Base-by-base conservation (phyloP, 352 stramenopile species). In the Globisporangium carolinianum region DNA sequence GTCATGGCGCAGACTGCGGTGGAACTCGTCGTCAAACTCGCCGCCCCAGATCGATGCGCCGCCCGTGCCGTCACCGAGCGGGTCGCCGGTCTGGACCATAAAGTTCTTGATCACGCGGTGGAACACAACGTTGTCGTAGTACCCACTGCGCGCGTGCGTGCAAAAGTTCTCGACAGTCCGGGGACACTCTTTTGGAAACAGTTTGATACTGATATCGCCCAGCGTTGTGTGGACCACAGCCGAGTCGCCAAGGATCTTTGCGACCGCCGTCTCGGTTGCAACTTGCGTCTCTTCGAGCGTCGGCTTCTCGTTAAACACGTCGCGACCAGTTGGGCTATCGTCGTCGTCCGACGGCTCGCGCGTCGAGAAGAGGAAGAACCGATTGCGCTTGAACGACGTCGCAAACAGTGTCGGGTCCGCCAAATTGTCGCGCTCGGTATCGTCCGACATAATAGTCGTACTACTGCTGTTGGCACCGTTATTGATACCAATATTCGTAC, bases 31-130 rank as follows among this genome's bases (percentile, higher is more conserved):
- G 66, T 99, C 95, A 66, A 99, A 99, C 65, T 99, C 94, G 50
- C 95, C 96, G 38, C 97, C 97, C 97, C 97, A 99, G 61, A 99
- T 99, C 53, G 82, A 97, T 77, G 99, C 96, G 36, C 98, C 98
- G 51, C 97, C 97, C 1, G 96, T 99, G 46, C 97, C 97, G 72
- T 99, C 96, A 37, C 97, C 97, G 14, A 98, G 67, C 11, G 96
- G 96, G 65, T 99, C 96, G 3, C 90, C 90, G 1, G 79, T 91
- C 80, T 99, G 96, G 45, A 99, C 76, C 96, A 99, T 99, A 65
- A 99, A 99, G 52, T 95, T 97, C 70, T 98, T 98, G 72, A 99
- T 99, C 57, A 99, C 93, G 54, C 97, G 94, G 75, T 99, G 97
- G 71, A 99, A 99, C 55, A 99, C 92, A 9, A 99, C 73, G 65